Evolutionary conservation across 306 rosid species (phyloP).

Genomic region (Senna siamea): DNA sequence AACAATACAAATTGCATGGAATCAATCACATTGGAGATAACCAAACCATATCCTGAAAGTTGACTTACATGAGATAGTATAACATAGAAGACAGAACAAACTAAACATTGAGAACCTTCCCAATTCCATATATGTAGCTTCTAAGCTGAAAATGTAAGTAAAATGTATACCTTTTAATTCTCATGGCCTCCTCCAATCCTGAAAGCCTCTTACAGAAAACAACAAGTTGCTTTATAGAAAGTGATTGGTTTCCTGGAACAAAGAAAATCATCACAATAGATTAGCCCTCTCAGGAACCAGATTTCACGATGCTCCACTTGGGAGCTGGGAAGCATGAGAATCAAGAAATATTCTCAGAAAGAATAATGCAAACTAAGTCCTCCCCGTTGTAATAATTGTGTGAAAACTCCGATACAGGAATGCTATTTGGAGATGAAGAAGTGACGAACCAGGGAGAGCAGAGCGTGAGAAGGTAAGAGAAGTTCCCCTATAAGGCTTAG

Average conservation of each 20-base stretch:
- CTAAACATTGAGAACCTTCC: neutral
- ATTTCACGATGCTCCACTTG: neutral
- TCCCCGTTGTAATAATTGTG: too few relatives aligned
- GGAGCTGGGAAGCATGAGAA: neutral
- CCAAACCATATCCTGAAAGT: neutral
- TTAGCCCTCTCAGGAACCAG: neutral
- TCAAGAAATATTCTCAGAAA: neutral
- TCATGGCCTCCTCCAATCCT: slow-evolving; percentile 80
- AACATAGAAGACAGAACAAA: neutral
- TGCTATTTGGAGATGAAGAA: neutral
- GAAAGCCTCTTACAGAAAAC: slow-evolving; percentile 60
- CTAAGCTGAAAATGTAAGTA: slow-evolving; percentile 1
- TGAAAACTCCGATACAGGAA: neutral
- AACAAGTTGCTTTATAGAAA: slow-evolving; percentile 45
- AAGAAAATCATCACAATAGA: slow-evolving; percentile 18
- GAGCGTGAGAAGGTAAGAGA: neutral
- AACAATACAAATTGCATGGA: neutral
- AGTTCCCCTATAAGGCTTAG: neutral
- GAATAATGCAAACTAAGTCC: neutral
- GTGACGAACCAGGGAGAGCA: slow-evolving; percentile 3
- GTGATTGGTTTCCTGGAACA: slow-evolving; percentile 45
- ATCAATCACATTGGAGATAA: neutral
- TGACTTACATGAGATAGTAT: neutral
- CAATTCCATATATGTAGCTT: neutral
- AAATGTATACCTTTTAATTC: slow-evolving; percentile 65